Base-by-base conservation (phyloP, 805 yeast species). In the Saccharomycopsis guyanensis region DNA sequence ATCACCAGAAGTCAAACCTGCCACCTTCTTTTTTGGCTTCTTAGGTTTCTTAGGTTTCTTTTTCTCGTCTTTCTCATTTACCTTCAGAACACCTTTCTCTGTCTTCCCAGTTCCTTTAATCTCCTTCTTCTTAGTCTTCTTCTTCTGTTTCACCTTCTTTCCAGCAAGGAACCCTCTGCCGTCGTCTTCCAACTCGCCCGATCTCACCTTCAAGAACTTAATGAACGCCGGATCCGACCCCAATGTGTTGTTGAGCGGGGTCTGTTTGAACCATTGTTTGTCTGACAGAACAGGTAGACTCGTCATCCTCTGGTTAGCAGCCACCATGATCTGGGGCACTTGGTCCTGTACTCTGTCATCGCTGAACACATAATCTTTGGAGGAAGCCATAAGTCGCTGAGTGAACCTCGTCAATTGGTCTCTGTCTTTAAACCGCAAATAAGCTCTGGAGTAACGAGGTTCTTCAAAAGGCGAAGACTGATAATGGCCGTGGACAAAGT, bases 371-470 rank as follows among this genome's bases (percentile, higher is more conserved):
- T 6, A 33, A 10, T 10, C 29, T 6, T 10, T 10, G 10, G 10
- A 6, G 10, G 7, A 5, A 8, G 32, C 12, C 8, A 13, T 27
- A 7, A 33, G 5, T 15, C 10, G 5, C 20, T 33, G 7, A 15
- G 20, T 7, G 20, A 33, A 33, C 20, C 10, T 33, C 18, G 6
- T 5, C 18, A 33, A 33, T 10, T 33, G 8, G 6, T 33, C 19
- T 15, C 7, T 8, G 20, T 15, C 19, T 18, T 33, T 15, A 33
- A 33, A 33, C 10, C 18, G 6, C 10, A 33, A 8, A 15, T 40
- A 40, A 8, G 36, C 43, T 22, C 43, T 16, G 3, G 36, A 12
- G 15, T 40, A 31, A 19, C 15, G 18, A 10, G 43, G 43, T n/a
- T 27, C 29, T 22, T 40, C 43, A 19, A 27, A 40, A 19, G 43